A percentile compares a stretch with the other conserved stretches of the same genome.
Conservation (phyloP, 768 basidiomycete genomes). For the Dioszegia hungarica region DNA sequence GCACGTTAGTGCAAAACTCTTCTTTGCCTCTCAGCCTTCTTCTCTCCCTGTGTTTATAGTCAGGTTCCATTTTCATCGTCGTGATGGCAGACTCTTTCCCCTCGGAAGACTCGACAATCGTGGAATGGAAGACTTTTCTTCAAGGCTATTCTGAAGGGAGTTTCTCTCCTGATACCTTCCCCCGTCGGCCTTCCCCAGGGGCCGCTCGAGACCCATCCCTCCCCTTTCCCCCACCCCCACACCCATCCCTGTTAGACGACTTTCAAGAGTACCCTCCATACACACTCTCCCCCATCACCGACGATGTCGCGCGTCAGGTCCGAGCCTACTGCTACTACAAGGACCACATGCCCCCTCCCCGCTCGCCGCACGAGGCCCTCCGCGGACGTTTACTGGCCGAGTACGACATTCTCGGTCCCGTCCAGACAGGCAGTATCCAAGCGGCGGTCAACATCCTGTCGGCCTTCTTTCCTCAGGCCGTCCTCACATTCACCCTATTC, state of each 20-base stretch:
- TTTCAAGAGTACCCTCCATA: too few species aligned
- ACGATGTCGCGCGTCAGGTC: neutral
- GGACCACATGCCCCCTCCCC: constrained; percentile 23
- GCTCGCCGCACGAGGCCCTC: constrained; percentile 19
- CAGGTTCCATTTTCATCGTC: too few species aligned
- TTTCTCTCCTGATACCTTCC: neutral
- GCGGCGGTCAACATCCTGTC: constrained; percentile 20
- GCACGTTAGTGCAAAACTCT: too few species aligned
- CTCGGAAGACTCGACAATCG: neutral
- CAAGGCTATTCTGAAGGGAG: neutral
- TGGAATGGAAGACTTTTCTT: neutral
- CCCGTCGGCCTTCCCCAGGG: neutral
- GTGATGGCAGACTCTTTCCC: too few species aligned
- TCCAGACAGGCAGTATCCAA: constrained; percentile 26
- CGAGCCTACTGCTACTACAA: neutral
- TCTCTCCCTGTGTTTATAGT: too few species aligned
- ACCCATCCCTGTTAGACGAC: too few species aligned
- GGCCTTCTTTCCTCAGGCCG: constrained; percentile 21
- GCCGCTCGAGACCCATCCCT: too few species aligned
- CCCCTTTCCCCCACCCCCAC: too few species aligned
- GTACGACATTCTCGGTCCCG: constrained; percentile 19
- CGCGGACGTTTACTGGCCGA: constrained; percentile 21
- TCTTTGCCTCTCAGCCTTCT: too few species aligned
- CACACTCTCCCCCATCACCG: too few species aligned
- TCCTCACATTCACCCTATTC: constrained; percentile 14